Conservation (phyloP, 495 filamentous ascomycete genomes). For the Amorphotheca resinae region DNA sequence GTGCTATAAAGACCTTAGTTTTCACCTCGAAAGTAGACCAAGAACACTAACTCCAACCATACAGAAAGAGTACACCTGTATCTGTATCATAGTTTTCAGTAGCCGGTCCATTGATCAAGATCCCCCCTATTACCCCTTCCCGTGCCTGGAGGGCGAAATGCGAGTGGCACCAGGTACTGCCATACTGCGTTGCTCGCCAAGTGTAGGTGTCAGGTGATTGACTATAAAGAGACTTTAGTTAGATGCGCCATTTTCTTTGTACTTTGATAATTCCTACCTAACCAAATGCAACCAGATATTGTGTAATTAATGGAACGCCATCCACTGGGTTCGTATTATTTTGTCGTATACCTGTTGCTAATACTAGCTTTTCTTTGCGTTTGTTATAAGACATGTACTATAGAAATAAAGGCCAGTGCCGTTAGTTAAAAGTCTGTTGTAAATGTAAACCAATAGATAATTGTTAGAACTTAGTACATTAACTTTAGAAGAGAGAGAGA, state of each 20-base stretch:
- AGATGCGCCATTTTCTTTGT: too few relatives aligned
- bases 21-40: too few relatives aligned
- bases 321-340: slow-evolving; percentile 48
- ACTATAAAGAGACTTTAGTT: neutral
- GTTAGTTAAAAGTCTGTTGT: slow-evolving; percentile 12
- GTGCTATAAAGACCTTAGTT: too few relatives aligned
- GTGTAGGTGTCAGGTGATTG: slow-evolving; percentile 28
- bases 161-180: slow-evolving; percentile 31
- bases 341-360: slow-evolving; percentile 51
- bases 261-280: slow-evolving; percentile 6
- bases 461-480: too few relatives aligned
- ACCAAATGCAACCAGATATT: slow-evolving; percentile 52
- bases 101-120: slow-evolving; percentile 34
- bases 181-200: slow-evolving; percentile 31
- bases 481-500: neutral
- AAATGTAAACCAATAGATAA: slow-evolving; percentile 4
- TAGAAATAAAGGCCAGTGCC: slow-evolving; percentile 46
- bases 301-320: slow-evolving; percentile 24
- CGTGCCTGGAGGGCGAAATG: slow-evolving; percentile 30
- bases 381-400: too few relatives aligned
- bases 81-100: slow-evolving; percentile 29
- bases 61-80: slow-evolving; percentile 14
- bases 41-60: too few relatives aligned
- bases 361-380: too few relatives aligned
- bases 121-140: slow-evolving; percentile 44